A percentile compares a stretch with the other conserved stretches of the same genome.
phyloP scores from a whole-genome alignment of 345 rosid genomes.

The Physaria fendleri region DNA sequence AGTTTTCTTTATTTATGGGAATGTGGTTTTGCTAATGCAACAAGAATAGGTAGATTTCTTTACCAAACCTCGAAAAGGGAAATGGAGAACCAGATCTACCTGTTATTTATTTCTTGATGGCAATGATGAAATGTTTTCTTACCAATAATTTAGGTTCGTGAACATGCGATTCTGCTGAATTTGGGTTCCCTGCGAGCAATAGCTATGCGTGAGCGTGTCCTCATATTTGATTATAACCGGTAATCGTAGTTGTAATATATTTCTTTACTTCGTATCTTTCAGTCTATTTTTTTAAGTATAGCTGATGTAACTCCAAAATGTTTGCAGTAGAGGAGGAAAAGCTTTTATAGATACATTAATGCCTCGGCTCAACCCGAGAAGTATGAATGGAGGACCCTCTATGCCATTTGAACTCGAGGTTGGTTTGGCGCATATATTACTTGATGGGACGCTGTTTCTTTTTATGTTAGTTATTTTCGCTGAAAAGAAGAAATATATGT shows the following conservation, averaged over 20 bases:
- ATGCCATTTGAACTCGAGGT: constrained; percentile 99
- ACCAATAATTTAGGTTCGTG: constrained; percentile 57
- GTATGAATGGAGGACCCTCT: constrained; percentile 64
- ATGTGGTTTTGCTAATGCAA: no score
- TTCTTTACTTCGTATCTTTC: not conserved
- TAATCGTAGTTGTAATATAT: constrained; percentile 20
- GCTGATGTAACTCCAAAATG: not conserved
- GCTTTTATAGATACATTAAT: constrained; percentile 77
- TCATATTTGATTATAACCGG: constrained; percentile 84
- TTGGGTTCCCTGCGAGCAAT: constrained; percentile 85
- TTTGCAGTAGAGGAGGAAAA: constrained; percentile 73
- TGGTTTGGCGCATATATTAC: constrained; percentile 18
- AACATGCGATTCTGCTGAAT: constrained; percentile 77
- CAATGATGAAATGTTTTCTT: not conserved
- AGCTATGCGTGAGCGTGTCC: constrained; percentile 76
- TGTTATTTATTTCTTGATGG: not conserved
- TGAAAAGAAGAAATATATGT: not conserved
- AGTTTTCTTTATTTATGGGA: no score
- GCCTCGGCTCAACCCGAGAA: constrained; percentile 71
- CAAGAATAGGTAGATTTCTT: no score
- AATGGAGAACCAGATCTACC: not conserved
- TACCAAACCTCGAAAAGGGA: not conserved
- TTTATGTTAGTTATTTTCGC: not conserved
- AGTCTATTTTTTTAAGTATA: not conserved
- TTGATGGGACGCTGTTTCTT: not conserved